Evolutionary conservation across 768 basidiomycete species (phyloP).

Genomic region (Suillus spraguei): DNA sequence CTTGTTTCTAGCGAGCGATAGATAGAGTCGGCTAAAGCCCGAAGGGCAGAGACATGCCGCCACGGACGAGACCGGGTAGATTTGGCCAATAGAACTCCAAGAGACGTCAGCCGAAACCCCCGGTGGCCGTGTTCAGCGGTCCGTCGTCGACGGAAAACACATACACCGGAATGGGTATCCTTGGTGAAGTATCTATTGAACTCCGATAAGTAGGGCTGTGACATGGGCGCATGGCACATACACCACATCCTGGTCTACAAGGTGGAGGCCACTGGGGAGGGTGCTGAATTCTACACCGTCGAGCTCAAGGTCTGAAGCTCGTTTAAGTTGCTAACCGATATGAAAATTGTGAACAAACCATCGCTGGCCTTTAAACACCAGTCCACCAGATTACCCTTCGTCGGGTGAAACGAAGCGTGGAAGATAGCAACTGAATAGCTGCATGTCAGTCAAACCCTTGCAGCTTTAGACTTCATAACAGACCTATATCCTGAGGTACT

Average conservation of each 20-base stretch:
- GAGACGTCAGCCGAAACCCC: slow-evolving; percentile 77
- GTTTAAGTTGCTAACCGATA: slow-evolving; percentile 5
- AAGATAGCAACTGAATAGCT: slow-evolving; percentile 69
- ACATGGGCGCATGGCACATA: slow-evolving; percentile 38
- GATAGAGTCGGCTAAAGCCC: slow-evolving; percentile 55
- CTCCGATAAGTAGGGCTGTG: slow-evolving; percentile 8
- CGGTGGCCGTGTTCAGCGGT: slow-evolving; percentile 75
- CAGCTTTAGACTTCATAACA: slow-evolving; percentile 1
- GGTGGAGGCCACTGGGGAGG: slow-evolving; percentile 80
- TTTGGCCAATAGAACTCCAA: slow-evolving; percentile 72
- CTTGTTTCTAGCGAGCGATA: slow-evolving; percentile 52
- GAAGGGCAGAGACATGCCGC: slow-evolving; percentile 67
- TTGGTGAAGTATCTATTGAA: slow-evolving; percentile 69
- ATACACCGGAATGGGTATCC: slow-evolving; percentile 68
- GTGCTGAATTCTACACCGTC: slow-evolving; percentile 79
- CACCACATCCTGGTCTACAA: slow-evolving; percentile 80
- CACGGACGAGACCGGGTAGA: slow-evolving; percentile 74
- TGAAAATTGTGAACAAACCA: slow-evolving; percentile 41
- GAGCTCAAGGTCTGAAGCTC: slow-evolving; percentile 57
- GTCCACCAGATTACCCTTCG: slow-evolving; percentile 76
- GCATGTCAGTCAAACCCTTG: background rate
- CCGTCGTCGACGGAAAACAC: slow-evolving; percentile 69
- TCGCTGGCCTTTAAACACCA: slow-evolving; percentile 76
- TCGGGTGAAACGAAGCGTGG: slow-evolving; percentile 84
- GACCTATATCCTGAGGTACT: slow-evolving; percentile 57